Evolutionary conservation across 2,329 filamentous ascomycete genomes (phyloP), one percentile per base, ranked within the genome.

Genomic region (Chrysosporium queenslandicum): DNA sequence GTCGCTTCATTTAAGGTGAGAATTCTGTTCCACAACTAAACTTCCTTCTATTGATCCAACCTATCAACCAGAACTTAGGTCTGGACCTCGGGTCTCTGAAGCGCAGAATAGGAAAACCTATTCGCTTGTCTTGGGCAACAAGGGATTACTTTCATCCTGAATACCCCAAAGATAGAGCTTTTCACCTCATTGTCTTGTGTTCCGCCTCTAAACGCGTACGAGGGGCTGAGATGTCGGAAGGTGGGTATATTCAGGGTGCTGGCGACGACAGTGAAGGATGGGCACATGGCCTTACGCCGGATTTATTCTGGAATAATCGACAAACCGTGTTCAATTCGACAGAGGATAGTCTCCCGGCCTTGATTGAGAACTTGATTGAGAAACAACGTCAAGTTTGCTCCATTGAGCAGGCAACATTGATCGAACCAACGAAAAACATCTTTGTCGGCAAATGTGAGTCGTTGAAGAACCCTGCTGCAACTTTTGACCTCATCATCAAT

Each of bases 251-350:
- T 54, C 92, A 97, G 69, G 92, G 92, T 47, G 91, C 91, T 0
- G 92, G 86, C 1, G 92, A 98, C 67, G 92, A 98, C 66, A 87
- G 86, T 11, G 92, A 98, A 73, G 87, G 87, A 59, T 98, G 92
- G 92, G 85, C 89, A 1, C 72, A 79, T 50, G 88, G 87, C 0
- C 77, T 97, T 14, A 92, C 86, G 0, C 81, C 91, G 0, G 66
- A 72, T 0, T 57, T 91, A 0, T 98, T 95, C 69, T 98, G 92
- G 92, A 68, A 68, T 1, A 74, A 95, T 59, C 73, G 71, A 39
- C 71, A 78, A 0, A 36, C 63, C 4, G 71, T 97, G 9, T 71
- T 94, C 18, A 66, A 66, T 0, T 77, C 83, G 0, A 62, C 77
- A 0, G 90, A 96, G 61, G 76, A 79, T 8, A 80, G 88, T 2